These are phyloP conservation scores for Remersonia thermophila DNA, from an alignment of 2,329 filamentous ascomycete genomes.

Conservation along the genomic window DNA sequence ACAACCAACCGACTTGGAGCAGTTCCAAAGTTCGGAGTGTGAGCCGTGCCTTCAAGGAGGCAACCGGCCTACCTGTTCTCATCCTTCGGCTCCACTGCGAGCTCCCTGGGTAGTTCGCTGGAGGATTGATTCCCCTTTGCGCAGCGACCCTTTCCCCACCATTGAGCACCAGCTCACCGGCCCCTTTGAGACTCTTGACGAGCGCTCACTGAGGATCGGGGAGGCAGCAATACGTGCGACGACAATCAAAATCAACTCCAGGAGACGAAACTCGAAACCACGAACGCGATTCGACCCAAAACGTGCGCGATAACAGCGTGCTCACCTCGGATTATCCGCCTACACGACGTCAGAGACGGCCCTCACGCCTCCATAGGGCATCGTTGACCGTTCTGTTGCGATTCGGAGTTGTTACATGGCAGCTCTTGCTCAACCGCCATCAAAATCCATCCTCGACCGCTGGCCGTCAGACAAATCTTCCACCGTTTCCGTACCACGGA, in stretches of 20 bases:
- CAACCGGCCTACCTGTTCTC: conserved; percentile 15
- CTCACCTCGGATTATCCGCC: no score
- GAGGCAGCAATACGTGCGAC: no score
- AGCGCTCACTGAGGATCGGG: conserved; percentile 1
- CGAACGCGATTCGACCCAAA: no score
- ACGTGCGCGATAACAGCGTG: no score
- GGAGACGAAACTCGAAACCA: no score
- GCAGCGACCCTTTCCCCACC: conserved; percentile 10
- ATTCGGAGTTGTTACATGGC: conserved; percentile 22
- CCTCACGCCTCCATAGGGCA: no score
- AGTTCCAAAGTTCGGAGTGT: conserved; percentile 16
- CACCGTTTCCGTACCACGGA: conserved; percentile 17
- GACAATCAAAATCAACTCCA: no score
- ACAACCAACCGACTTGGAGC: conserved; percentile 14
- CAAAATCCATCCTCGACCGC: conserved; percentile 22
- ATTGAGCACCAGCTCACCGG: conserved; percentile 1
- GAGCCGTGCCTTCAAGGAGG: conserved; percentile 16
- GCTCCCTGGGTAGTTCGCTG: conserved; percentile 16
- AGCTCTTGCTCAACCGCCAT: conserved; percentile 22
- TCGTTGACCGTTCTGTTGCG: no score
- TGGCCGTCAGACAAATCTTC: conserved; percentile 21
- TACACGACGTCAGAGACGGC: no score
- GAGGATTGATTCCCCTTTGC: conserved; percentile 15
- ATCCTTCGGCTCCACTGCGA: conserved; percentile 15
- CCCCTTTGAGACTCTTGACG: conserved; percentile 1